Evolutionary conservation across 1,284 basidiomycete genomes (phyloP), one percentile per base, ranked within the genome.

Genomic region (Marasmius tenuissimus): DNA sequence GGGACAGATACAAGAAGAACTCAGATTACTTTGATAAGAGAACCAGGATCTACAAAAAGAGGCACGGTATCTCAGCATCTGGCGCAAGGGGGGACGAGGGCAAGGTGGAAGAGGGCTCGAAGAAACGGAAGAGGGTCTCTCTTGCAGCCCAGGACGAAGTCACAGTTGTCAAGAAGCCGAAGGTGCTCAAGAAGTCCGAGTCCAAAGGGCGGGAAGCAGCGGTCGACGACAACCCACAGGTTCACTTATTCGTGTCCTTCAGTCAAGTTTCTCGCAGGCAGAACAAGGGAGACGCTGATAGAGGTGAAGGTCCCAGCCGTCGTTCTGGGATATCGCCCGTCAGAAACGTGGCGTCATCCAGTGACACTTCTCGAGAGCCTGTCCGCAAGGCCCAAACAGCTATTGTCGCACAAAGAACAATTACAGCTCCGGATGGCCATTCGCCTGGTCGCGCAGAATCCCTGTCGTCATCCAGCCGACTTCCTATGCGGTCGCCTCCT

Each of bases 1-100:
- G 58, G 37, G 16, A 38, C 51, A 38, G 53, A 33, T 62, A 62
- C 39, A 45, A 51, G 6, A 54, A 54, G 53, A 48, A 62, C 27
- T 35, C 34, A 10, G 58, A 57, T 16, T 52, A 59, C 42, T 57
- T 59, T 16, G 61, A 62, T 18, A 42, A 53, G 20, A 37, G 38
- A 35, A 62, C 59, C 9, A 40, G 57, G 18, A 59, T 47, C 3
- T 59, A 51, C 20, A 45, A 59, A 34, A 57, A 40, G 47, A 53
- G 55, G 50, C 50, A 37, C 12, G 52, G 40, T 27, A 8, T 58
- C n/a, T 35, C 18, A 35, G n/a, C 40, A 47, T 34, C 48, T 20
- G 16, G 16, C 35, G 42, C 18, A 20, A n/a, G 42, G n/a, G 27
- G 18, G 18, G 3, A 27, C 1, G 18, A 34, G 14, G n/a, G 14